These are phyloP conservation scores for Juncus effusus DNA, from an alignment of 176 grass and related monocot genomes.

Conservation along the genomic window DNA sequence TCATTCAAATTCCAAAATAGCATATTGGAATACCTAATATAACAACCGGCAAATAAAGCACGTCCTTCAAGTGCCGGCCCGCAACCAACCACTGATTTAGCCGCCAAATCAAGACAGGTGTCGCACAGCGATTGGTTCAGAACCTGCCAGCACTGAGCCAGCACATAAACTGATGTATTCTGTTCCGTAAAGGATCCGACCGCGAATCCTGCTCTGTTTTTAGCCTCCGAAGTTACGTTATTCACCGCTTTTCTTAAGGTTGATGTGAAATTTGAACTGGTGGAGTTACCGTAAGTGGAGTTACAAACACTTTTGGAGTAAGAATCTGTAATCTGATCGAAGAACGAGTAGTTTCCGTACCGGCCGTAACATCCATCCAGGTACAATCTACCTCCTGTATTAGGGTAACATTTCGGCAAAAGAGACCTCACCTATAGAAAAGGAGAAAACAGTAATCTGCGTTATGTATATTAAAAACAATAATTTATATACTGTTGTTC, in stretches of 20 bases:
- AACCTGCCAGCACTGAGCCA: constrained; percentile 76
- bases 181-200: constrained; percentile 28
- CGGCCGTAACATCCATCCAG: constrained; percentile 75
- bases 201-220: constrained; percentile 33
- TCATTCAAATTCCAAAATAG: constrained; percentile 63
- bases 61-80: constrained; percentile 55
- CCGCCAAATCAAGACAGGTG: constrained; percentile 58
- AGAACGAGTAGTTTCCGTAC: constrained; percentile 79
- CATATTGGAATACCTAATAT: constrained; percentile 57
- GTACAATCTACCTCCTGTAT: constrained; percentile 49
- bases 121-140: constrained; percentile 43
- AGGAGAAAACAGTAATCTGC: background rate
- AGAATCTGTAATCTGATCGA: constrained; percentile 33
- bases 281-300: constrained; percentile 22
- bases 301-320: constrained; percentile 17
- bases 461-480: too few species aligned
- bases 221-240: constrained; percentile 40
- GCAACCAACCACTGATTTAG: constrained; percentile 35
- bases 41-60: constrained; percentile 68
- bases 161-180: constrained; percentile 42
- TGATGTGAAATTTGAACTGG: constrained; percentile 29
- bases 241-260: constrained; percentile 37
- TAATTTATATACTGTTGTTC: too few species aligned
- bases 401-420: constrained; percentile 74
- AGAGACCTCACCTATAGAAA: constrained; percentile 50